phyloP scores from a whole-genome alignment of 768 basidiomycete species.

The Phlegmacium glaucopus region DNA sequence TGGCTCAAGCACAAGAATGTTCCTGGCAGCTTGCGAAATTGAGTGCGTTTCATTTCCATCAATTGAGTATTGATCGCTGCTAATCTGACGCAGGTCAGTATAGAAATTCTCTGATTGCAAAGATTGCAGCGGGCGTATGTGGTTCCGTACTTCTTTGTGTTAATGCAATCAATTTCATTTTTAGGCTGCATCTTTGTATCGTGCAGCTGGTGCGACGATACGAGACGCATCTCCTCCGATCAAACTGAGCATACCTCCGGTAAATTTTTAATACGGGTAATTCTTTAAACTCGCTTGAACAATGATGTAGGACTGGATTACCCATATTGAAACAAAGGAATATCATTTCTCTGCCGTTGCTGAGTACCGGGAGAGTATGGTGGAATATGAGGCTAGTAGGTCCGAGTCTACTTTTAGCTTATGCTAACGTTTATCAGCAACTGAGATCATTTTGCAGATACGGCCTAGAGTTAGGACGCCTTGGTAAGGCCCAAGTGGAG shows the following conservation, averaged over 20 bases:
- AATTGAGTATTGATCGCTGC: conserved; percentile 8
- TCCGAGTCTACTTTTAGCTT: conserved; percentile 24
- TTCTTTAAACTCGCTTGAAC: conserved; percentile 1
- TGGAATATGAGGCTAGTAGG: conserved; percentile 80
- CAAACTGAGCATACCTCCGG: conserved; percentile 50
- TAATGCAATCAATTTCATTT: conserved; percentile 1
- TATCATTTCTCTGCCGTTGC: conserved; percentile 88
- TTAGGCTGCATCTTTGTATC: conserved; percentile 66
- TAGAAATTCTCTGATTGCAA: conserved; percentile 82
- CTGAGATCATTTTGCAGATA: conserved; percentile 50
- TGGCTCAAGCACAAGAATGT: conserved; percentile 96
- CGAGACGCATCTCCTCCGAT: conserved; percentile 41
- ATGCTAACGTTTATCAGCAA: conserved; percentile 3
- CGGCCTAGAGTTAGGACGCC: conserved; percentile 80
- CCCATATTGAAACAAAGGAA: conserved; percentile 79
- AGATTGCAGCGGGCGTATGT: conserved; percentile 69
- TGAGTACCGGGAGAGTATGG: conserved; percentile 83
- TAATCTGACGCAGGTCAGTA: conserved; percentile 44
- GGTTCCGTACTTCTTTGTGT: background rate
- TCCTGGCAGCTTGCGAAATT: conserved; percentile 91
- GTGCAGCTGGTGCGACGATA: conserved; percentile 41
- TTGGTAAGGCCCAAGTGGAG: conserved; percentile 61
- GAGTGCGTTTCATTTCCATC: conserved; percentile 42
- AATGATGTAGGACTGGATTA: conserved; percentile 61
- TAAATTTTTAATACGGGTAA: conserved; percentile 25